Base-by-base conservation (phyloP, 164 flowering plant genomes). In the Paratinospora sagittata region DNA sequence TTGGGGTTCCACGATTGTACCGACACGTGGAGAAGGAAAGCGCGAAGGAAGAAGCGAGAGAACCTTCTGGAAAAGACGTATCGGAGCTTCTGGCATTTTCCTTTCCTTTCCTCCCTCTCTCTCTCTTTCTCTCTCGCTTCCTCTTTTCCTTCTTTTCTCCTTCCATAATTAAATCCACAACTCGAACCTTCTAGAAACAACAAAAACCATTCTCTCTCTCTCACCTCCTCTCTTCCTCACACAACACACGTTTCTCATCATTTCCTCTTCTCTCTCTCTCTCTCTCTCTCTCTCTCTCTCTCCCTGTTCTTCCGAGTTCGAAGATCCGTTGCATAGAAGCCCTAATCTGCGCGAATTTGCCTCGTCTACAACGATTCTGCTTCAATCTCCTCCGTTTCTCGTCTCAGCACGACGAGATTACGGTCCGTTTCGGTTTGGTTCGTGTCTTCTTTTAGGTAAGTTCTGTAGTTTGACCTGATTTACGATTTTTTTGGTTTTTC, bases 171-270 rank as follows among this genome's bases (percentile, higher is more conserved):
- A 41, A 49, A 63, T 76, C 67, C 71, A 24, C 49, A 4, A 26
- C n/a, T n/a, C 33, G 85, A 82, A 82, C 66, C 73, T 82, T 82
- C 83, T 82, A 82, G 83, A 82, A 80, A 71, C 69, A 34, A 60
- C 72, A 69, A 39, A 64, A 34, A 55, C 57, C 57, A 43, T 34
- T 63, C 52, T 17, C 67, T 52, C 41, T n/a, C 61, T 41, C n/a
- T n/a, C n/a, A n/a, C n/a, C n/a, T n/a, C n/a, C n/a, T n/a, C n/a
- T n/a, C n/a, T n/a, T n/a, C n/a, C 73, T 8, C 43, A 39, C 10
- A 33, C 61, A 11, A 34, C 43, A 23, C 64, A n/a, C 72, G 45
- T 27, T 37, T n/a, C 72, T 24, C 10, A 6, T 8, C n/a, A n/a
- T n/a, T n/a, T n/a, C n/a, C n/a, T n/a, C n/a, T n/a, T n/a, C 65